A percentile compares a stretch with the other conserved stretches of the same genome.
Evolutionary conservation across 208 protist species (phyloP).

Genomic region (Porcisia hertigi): DNA sequence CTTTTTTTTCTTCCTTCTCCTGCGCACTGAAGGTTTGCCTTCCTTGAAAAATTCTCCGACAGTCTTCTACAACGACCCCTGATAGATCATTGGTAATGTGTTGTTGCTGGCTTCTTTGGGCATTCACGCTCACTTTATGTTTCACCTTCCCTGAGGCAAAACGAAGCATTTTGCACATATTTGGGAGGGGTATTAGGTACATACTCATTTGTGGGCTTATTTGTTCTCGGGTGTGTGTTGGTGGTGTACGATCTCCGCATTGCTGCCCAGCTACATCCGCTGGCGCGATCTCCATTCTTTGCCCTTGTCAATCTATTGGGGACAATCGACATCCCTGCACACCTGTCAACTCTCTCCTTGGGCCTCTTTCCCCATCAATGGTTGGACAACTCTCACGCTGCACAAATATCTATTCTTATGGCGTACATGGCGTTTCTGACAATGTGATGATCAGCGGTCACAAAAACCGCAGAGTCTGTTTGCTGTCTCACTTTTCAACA

Average conservation of each 20-base stretch:
- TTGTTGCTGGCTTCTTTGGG: background rate
- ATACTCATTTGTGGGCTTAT: background rate
- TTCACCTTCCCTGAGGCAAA: background rate
- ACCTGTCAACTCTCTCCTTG: background rate
- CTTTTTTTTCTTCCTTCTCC: slow-evolving; percentile 10
- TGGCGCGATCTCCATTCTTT: background rate
- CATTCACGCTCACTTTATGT: background rate
- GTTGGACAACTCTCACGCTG: background rate
- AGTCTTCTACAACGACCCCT: background rate
- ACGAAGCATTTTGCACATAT: background rate
- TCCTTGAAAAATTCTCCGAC: background rate
- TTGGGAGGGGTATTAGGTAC: background rate
- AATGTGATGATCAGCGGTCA: background rate
- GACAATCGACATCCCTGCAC: slow-evolving; percentile 1
- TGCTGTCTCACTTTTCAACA: background rate
- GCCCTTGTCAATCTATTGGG: background rate
- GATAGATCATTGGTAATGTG: background rate
- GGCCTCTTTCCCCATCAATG: background rate
- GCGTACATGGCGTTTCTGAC: background rate
- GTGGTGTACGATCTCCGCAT: background rate
- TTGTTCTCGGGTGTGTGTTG: background rate
- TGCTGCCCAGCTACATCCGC: background rate
- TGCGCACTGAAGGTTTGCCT: background rate
- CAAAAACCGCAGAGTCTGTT: background rate
- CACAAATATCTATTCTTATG: background rate